Conservation (phyloP, 306 rosid species). For the Herpetospermum pedunculosum region DNA sequence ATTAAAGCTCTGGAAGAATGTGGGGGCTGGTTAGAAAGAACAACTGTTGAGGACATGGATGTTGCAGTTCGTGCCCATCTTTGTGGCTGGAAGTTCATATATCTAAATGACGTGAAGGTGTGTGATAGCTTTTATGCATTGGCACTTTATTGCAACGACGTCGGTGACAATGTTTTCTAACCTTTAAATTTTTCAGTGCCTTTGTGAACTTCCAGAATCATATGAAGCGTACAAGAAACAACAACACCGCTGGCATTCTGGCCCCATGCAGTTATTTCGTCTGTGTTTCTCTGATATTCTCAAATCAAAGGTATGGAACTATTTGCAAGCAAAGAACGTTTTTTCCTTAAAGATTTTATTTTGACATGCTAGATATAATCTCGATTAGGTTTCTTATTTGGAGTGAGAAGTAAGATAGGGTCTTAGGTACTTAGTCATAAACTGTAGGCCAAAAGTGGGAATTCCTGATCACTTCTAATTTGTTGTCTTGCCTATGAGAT, state of each 20-base stretch:
- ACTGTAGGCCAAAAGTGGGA: background rate
- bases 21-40: conserved; percentile 98
- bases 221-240: conserved; percentile 94
- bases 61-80: conserved; percentile 98
- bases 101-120: conserved; percentile 89
- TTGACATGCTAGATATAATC: background rate
- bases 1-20: conserved; percentile 92
- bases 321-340: conserved; percentile 2
- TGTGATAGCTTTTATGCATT: conserved; percentile 3
- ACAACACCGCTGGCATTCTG: conserved; percentile 99
- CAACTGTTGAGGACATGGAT: conserved; percentile 99
- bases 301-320: conserved; percentile 66
- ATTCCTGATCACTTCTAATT: background rate
- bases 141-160: conserved; percentile 3
- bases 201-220: conserved; percentile 98
- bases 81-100: conserved; percentile 95
- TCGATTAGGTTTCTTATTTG: background rate
- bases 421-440: background rate
- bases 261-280: conserved; percentile 97
- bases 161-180: conserved; percentile 16
- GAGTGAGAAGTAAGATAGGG: background rate
- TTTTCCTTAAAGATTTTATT: background rate
- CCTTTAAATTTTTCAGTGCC: conserved; percentile 56
- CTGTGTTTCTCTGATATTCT: conserved; percentile 75
- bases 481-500: background rate